Conservation (phyloP, 2,329 filamentous ascomycete species). For the Sarocladium oryzae region DNA sequence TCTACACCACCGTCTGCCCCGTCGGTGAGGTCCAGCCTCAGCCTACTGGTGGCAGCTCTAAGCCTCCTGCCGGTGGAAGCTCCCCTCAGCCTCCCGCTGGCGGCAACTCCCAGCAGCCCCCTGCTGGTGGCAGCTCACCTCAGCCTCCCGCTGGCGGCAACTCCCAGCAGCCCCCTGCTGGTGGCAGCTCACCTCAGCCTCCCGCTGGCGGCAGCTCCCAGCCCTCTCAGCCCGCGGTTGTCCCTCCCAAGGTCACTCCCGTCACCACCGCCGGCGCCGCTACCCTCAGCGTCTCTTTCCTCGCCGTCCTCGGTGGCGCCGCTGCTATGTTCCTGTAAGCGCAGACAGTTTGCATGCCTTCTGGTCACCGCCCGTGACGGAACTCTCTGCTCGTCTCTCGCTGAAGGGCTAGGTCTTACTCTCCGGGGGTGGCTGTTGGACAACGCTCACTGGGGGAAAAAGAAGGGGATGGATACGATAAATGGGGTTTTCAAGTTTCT, state of each 20-base stretch:
- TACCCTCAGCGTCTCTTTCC: slow-evolving; percentile 15
- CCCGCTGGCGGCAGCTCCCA: neutral
- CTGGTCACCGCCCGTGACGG: neutral
- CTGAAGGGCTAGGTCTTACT: no score
- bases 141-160: neutral
- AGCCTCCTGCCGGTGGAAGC: no score
- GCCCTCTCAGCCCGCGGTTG: neutral
- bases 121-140: neutral
- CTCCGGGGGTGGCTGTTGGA: no score
- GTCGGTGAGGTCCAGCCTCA: slow-evolving; percentile 12
- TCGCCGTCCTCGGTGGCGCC: slow-evolving; percentile 15
- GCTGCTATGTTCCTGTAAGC: slow-evolving; percentile 17
- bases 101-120: no score
- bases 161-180: neutral
- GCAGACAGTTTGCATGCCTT: neutral
- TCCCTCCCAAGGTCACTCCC: neutral
- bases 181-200: neutral
- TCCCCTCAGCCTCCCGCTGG: no score
- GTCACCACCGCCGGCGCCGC: slow-evolving; percentile 15
- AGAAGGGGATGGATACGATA: neutral
- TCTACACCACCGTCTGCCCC: slow-evolving; percentile 30
- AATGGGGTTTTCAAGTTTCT: neutral
- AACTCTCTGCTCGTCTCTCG: no score
- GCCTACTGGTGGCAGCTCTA: no score
- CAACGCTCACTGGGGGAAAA: no score